These are phyloP conservation scores for Agrostemma githago DNA, from an alignment of 148 eudicot species.

Conservation along the genomic window DNA sequence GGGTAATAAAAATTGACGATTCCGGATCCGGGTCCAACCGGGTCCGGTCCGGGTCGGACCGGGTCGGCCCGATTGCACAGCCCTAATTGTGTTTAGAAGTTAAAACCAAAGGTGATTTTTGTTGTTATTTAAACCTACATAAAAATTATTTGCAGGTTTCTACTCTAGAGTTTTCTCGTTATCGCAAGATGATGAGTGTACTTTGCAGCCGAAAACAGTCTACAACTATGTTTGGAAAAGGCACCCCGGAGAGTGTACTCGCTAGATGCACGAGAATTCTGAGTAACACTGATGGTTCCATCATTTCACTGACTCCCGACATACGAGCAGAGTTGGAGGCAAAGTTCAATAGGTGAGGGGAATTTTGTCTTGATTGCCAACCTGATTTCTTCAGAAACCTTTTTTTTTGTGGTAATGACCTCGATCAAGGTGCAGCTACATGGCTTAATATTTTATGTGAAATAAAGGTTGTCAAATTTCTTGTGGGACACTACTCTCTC, in stretches of 20 bases:
- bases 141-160: constrained; percentile 53
- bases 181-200: constrained; percentile 99
- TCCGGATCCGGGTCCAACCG: no score
- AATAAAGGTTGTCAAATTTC: no score
- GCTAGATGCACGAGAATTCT: constrained; percentile 81
- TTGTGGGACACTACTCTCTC: no score
- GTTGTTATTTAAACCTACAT: background rate
- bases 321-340: constrained; percentile 77
- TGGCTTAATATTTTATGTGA: background rate
- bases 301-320: constrained; percentile 63
- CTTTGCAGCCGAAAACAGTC: constrained; percentile 91
- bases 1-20: no score
- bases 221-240: constrained; percentile 87
- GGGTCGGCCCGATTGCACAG: no score
- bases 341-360: constrained; percentile 67
- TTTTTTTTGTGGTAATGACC: background rate
- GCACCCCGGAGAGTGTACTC: constrained; percentile 95
- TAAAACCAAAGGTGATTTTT: no score
- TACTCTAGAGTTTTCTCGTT: constrained; percentile 88
- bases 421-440: background rate
- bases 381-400: background rate
- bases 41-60: no score
- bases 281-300: constrained; percentile 82
- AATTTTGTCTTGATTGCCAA: background rate
- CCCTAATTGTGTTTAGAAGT: no score